Base-by-base conservation (phyloP, 2,329 filamentous ascomycete genomes). In the Scopulariopsis brevicaulis region DNA sequence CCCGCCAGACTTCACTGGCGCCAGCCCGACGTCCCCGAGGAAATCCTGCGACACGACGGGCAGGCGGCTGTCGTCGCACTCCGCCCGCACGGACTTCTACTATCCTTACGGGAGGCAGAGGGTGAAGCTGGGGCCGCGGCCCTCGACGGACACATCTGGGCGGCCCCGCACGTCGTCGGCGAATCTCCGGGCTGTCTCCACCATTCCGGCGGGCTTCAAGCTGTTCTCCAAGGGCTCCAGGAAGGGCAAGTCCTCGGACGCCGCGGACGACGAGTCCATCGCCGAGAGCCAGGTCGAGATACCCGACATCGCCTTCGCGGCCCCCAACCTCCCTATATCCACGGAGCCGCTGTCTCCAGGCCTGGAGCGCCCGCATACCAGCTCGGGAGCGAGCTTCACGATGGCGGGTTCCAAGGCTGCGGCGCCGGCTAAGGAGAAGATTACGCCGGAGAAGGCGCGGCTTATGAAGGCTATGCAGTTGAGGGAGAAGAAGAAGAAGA, bases 391-490 rank as follows among this genome's bases (percentile, higher is more conserved):
- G 56, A 59, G 56, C 40, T 57, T 56, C 56, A 51, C 22, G 55
- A 56, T 37, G 58, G 55, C 22, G 58, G 53, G 48, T 55, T 50
- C 51, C 61, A 55, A 56, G 3, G 63, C 75, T 58, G 74, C 77
- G 15, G 67, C 78, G 64, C 71, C 76, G 6, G 28, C 4, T 4
- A 74, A 73, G 64, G 71, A 73, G 70, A 65, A 77, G 69, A 87
- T 95, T 65, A 90, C 90, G 1, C 89, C 90, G 0, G 94, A 99
- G 70, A 97, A 95, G 74, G 84, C 89, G 60, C 82, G 94, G 58
- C 76, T 99, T 62, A 92, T 96, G 89, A 96, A 95, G 74, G 94
- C 94, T 8, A 80, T 96, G 73, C 89, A 96, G 70, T 72, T 96
- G 64, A 82, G 93, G 56, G 94, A 95, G 71, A 90, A 88, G 72